A percentile compares a stretch with the other conserved stretches of the same genome.
Conservation (phyloP, 2,329 filamentous ascomycete genomes). For the Ambrosiella cleistominuta region DNA sequence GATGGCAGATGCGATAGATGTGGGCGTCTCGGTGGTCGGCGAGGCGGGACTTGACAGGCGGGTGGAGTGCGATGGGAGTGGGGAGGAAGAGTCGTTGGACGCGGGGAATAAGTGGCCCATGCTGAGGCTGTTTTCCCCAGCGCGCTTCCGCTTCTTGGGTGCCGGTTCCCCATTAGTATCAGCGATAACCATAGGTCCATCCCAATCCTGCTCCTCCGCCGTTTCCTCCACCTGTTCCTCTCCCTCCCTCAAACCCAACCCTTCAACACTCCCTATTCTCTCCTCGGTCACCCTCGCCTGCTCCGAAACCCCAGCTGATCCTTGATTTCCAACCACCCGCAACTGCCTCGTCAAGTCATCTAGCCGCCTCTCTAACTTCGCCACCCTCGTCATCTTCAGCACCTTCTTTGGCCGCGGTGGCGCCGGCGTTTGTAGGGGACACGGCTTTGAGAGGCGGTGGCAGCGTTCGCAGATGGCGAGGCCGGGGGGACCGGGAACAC, state of each 20-base stretch:
- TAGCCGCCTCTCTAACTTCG: conserved; percentile 32
- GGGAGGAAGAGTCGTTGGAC: neutral
- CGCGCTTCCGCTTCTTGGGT: neutral
- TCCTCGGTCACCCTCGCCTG: neutral
- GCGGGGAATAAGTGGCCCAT: neutral
- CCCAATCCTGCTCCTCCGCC: no score
- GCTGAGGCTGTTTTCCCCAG: neutral
- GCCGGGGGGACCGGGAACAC: conserved; percentile 25
- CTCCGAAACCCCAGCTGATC: neutral
- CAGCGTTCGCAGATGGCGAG: conserved; percentile 31
- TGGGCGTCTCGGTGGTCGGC: neutral
- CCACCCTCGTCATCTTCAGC: conserved; percentile 30
- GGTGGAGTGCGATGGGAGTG: neutral
- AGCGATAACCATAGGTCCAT: no score
- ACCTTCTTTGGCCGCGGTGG: conserved; percentile 30
- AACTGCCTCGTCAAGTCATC: conserved; percentile 32
- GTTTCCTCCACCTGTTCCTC: neutral
- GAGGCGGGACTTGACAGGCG: neutral
- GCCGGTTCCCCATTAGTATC: neutral
- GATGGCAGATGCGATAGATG: neutral
- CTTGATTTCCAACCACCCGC: neutral
- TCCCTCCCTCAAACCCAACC: neutral
- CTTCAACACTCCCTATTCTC: neutral
- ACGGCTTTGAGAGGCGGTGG: conserved; percentile 29
- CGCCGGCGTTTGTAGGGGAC: conserved; percentile 29